These are phyloP conservation scores for Saccharomyces jurei DNA, from an alignment of 805 yeast genomes.

Conservation along the genomic window DNA sequence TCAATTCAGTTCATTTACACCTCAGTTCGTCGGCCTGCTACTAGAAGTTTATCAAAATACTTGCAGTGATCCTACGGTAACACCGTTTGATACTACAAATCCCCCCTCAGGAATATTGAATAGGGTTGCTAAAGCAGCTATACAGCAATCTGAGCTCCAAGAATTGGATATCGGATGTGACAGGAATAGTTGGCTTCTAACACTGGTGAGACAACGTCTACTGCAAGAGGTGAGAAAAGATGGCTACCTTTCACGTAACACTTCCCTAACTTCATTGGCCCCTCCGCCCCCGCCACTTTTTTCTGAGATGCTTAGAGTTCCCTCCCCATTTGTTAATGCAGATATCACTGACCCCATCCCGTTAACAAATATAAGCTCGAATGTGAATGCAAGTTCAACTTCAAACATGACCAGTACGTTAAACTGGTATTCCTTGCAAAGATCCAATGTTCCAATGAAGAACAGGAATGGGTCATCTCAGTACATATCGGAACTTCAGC, in stretches of 20 bases:
- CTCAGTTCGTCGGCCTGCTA: slow-evolving; percentile 38
- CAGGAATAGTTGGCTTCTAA: slow-evolving; percentile 31
- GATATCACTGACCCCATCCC: background rate
- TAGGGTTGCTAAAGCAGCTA: slow-evolving; percentile 49
- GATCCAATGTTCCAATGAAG: slow-evolving; percentile 10
- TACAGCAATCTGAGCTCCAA: slow-evolving; percentile 30
- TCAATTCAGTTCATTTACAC: slow-evolving; percentile 17
- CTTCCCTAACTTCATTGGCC: slow-evolving; percentile 21
- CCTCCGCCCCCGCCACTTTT: slow-evolving; percentile 11
- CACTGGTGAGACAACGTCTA: slow-evolving; percentile 34
- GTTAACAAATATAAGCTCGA: background rate
- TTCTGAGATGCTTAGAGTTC: background rate
- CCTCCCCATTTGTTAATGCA: background rate
- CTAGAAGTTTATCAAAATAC: slow-evolving; percentile 40
- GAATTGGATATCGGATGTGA: slow-evolving; percentile 34
- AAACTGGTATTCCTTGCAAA: background rate
- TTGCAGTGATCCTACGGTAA: slow-evolving; percentile 49
- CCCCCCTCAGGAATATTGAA: slow-evolving; percentile 65
- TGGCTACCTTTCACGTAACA: slow-evolving; percentile 22
- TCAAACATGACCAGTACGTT: background rate
- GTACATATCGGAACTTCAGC: slow-evolving; percentile 6
- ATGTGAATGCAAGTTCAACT: background rate
- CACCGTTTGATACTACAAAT: slow-evolving; percentile 57
- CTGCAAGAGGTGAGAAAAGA: slow-evolving; percentile 28
- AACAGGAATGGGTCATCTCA: slow-evolving; percentile 22